Evolutionary conservation across 768 basidiomycete genomes (phyloP), one percentile per base, ranked within the genome.

Genomic region (Hygrocybe coccinea): DNA sequence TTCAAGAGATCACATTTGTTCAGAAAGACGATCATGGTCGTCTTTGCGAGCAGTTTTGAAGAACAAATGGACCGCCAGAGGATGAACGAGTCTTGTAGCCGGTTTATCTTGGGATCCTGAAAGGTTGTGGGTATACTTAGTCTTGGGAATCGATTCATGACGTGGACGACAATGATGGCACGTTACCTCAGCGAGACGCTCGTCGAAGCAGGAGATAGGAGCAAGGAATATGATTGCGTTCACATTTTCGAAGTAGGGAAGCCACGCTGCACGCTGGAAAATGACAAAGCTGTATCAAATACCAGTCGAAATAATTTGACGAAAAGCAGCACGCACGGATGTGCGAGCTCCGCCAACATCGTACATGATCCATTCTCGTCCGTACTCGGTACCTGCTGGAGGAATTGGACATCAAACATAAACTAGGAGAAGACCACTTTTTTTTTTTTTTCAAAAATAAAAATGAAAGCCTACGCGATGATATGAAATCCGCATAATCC

Each of bases 1-100:
- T 79, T 72, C 2, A 89, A 69, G 3, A 89, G 65, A 57, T 90
- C 88, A 56, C 80, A 79, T 57, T 90, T 90, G 66, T 90, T 90
- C 54, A 89, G 69, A 68, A 90, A 90, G 21, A 88, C 75, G 45
- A 89, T 80, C 54, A 89, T 75, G 53, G 82, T 84, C 10, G 82
- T 76, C 52, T 77, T 79, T 8, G 76, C 67, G 6, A 90, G 80
- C 1, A 89, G 73, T 60, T 73, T 74, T 35, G 80, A 83, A 14
- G 74, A 63, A 69, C 84, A 86, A 39, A 90, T 74, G 1, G 79
- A 74, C 24, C 73, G 76, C 86, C 86, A 90, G 2, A 90, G 76
- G 47, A 76, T 74, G 57, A 88, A 77, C 1, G 86, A 85, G 65
- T 90, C 88, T 66, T 89, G 85, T 14, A 88, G 75, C 8, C 86